A percentile compares a stretch with the other conserved stretches of the same genome.
These are phyloP conservation scores for Monosporascus cannonballus DNA, from an alignment of 2,329 filamentous ascomycete species.

Conservation along the genomic window DNA sequence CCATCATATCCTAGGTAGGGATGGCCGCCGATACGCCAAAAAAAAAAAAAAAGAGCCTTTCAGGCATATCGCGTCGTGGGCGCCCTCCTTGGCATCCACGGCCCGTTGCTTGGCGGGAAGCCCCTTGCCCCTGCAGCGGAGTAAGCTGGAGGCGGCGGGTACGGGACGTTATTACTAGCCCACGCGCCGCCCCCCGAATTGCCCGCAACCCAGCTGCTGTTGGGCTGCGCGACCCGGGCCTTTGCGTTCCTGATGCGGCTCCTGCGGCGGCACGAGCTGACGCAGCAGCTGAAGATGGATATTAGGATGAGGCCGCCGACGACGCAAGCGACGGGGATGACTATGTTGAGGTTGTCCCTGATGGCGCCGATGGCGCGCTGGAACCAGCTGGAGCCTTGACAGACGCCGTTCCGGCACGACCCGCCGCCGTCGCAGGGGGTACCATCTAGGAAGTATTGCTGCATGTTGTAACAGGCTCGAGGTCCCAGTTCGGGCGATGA, in stretches of 20 bases:
- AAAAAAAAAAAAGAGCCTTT: not conserved
- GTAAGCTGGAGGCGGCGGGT: not conserved
- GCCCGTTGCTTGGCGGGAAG: slow-evolving; percentile 8
- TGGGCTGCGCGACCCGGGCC: slow-evolving; percentile 19
- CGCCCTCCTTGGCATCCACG: slow-evolving; percentile 8
- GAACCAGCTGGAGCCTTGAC: slow-evolving; percentile 61
- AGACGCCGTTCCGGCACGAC: slow-evolving; percentile 70
- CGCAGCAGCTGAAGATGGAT: slow-evolving; percentile 60
- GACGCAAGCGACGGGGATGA: slow-evolving; percentile 71
- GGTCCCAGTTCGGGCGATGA: slow-evolving; percentile 60
- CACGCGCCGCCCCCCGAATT: slow-evolving; percentile 1
- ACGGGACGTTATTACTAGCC: not conserved
- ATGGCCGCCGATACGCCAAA: not conserved
- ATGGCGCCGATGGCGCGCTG: slow-evolving; percentile 74
- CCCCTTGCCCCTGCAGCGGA: too few species aligned
- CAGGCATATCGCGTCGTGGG: slow-evolving; percentile 15
- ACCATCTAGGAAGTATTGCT: slow-evolving; percentile 91
- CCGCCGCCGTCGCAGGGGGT: slow-evolving; percentile 79
- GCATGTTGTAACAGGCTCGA: slow-evolving; percentile 65
- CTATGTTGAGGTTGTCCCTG: slow-evolving; percentile 66
- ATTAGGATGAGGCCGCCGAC: slow-evolving; percentile 70
- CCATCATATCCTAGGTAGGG: slow-evolving; percentile 7
- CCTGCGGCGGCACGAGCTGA: slow-evolving; percentile 45
- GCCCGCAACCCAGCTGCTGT: slow-evolving; percentile 18
- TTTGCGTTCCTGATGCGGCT: slow-evolving; percentile 19